Evolutionary conservation across 495 filamentous ascomycete genomes (phyloP).

Genomic region (Copromyces sp.): DNA sequence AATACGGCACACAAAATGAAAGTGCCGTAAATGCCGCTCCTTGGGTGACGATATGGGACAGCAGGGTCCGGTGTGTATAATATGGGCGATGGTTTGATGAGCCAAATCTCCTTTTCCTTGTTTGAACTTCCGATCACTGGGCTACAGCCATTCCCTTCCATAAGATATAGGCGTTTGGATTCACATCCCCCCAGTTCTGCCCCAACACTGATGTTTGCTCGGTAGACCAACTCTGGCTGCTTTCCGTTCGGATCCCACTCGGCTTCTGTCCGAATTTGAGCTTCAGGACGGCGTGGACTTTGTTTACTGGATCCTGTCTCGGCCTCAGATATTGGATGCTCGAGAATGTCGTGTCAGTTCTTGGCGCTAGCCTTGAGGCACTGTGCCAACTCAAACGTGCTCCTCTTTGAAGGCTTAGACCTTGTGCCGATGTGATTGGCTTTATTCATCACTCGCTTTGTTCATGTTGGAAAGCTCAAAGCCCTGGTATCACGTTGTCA

Average conservation of each 20-base stretch:
- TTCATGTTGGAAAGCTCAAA: neutral
- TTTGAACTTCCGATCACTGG: neutral
- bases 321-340: neutral
- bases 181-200: neutral
- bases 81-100: neutral
- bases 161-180: neutral
- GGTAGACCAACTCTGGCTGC: neutral
- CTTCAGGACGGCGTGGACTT: neutral
- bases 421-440: neutral
- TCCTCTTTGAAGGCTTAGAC: neutral
- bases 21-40: neutral
- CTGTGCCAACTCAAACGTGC: neutral
- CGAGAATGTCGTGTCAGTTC: neutral
- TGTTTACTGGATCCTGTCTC: neutral
- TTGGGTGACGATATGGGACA: neutral
- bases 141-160: neutral
- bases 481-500: neutral
- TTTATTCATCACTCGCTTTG: neutral
- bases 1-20: neutral
- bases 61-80: neutral
- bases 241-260: neutral
- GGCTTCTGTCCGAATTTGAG: neutral
- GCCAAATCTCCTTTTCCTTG: neutral
- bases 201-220: neutral
- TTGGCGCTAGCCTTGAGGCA: neutral